phyloP scores from a whole-genome alignment of 2,329 filamentous ascomycete species.

The Coniochaeta sp. region DNA sequence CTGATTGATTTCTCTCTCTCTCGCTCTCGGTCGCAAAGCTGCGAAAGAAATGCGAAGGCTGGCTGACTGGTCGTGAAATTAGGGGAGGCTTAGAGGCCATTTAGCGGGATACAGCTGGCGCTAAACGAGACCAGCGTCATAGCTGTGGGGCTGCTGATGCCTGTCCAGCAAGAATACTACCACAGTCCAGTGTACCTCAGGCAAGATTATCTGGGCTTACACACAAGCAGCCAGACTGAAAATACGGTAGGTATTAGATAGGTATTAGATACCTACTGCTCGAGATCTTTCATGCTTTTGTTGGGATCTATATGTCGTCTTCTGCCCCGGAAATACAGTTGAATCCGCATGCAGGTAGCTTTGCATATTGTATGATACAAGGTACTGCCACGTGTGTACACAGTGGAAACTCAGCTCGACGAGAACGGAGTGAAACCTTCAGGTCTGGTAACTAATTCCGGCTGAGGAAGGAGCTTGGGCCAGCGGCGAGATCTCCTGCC shows the following conservation, averaged over 20 bases:
- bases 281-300: too few relatives aligned
- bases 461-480: background rate
- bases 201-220: too few relatives aligned
- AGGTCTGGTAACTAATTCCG: background rate
- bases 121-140: constrained; percentile 1
- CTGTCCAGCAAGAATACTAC: too few relatives aligned
- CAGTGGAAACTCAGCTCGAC: background rate
- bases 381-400: too few relatives aligned
- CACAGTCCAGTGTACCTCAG: too few relatives aligned
- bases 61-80: background rate
- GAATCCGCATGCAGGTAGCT: too few relatives aligned
- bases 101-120: background rate
- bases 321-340: too few relatives aligned
- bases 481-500: background rate
- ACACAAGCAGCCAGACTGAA: background rate
- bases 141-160: background rate
- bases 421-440: background rate
- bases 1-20: too few relatives aligned
- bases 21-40: background rate
- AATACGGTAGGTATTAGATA: too few relatives aligned
- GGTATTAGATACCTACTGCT: background rate
- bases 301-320: too few relatives aligned
- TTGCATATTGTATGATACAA: too few relatives aligned
- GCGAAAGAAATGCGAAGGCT: background rate
- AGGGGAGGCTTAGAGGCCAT: background rate